Evolutionary conservation across 768 basidiomycete species (phyloP), one percentile per base, ranked within the genome.

Genomic region (Serendipita sp.): DNA sequence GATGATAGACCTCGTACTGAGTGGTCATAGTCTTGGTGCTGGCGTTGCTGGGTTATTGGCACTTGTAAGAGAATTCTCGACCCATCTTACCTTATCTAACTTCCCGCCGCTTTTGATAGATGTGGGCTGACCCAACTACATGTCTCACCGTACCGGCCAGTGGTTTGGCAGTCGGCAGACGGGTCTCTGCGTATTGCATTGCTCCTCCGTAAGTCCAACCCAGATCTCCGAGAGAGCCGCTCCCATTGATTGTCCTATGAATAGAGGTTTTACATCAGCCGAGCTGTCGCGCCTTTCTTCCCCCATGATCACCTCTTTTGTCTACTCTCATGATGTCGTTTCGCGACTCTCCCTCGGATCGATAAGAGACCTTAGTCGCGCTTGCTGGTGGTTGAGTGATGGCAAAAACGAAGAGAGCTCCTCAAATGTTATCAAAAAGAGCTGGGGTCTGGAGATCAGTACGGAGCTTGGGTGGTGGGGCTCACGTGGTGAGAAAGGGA

Each of bases 11-110:
- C 75, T 92, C 29, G 81, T 90, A 11, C 74, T 92, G 44, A 87
- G 85, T 67, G 90, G 90, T 33, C 90, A 92, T 70, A 88, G 86
- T 72, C 79, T 91, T 2, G 90, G 90, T 16, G 88, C 88, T 27
- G 90, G 88, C 1, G 87, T 91, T 2, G 88, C 86, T 43, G 80
- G 81, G 2, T 75, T 91, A 31, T 76, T 91, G 45, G 88, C 84
- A 48, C 73, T 91, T 74, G 87, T 86, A 68, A 71, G 82, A 72
- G 33, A 15, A 27, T 40, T 45, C n/a, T 34, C 23, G n/a, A 40
- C 16, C 18, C 3, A 62, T 58, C 66, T 16, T 34, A 46, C 45
- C 36, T 55, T 29, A 37, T 44, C 52, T 68, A 37, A 65, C 13
- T n/a, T 50, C 63, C 55, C 40, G 37, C 44, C 43, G 18, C 23